Percentiles rank a stretch among this genome's conserved stretches.
phyloP scores from a whole-genome alignment of 108 stramenopile species.

The Cyclotella distinguenda region DNA sequence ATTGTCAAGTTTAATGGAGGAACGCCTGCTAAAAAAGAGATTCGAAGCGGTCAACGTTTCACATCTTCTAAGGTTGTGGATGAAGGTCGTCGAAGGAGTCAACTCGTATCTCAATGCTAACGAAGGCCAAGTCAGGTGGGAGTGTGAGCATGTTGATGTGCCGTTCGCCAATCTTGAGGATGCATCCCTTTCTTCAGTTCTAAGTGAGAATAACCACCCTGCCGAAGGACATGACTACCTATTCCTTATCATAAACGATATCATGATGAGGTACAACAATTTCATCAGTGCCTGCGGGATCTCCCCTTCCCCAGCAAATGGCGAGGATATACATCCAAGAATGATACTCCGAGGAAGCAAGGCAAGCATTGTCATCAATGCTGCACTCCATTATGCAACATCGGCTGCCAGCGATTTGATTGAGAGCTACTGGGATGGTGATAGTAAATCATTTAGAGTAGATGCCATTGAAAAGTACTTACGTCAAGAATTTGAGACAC shows the following conservation, averaged over 20 bases:
- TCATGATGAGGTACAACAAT: slow-evolving; percentile 25
- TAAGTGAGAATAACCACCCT: slow-evolving; percentile 28
- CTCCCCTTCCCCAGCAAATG: not conserved
- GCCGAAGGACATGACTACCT: slow-evolving; percentile 18
- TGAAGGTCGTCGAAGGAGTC: slow-evolving; percentile 13
- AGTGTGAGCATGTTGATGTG: slow-evolving; percentile 22
- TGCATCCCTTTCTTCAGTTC: slow-evolving; percentile 3
- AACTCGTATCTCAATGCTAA: slow-evolving; percentile 14
- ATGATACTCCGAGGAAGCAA: slow-evolving; percentile 16
- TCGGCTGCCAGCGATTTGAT: not conserved
- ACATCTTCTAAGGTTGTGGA: slow-evolving; percentile 16
- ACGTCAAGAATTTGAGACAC: slow-evolving; percentile 6
- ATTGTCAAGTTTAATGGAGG: slow-evolving; percentile 18
- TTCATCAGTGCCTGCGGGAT: slow-evolving; percentile 1
- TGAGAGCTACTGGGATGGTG: slow-evolving; percentile 17
- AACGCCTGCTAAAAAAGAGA: slow-evolving; percentile 12
- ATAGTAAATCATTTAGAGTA: slow-evolving; percentile 1
- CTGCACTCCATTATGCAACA: not conserved
- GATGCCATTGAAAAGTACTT: slow-evolving; percentile 9
- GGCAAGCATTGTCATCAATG: not conserved
- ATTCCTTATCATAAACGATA: slow-evolving; percentile 30
- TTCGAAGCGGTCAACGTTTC: slow-evolving; percentile 12
- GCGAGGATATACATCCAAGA: slow-evolving; percentile 21
- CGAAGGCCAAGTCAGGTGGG: slow-evolving; percentile 5
- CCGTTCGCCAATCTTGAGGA: slow-evolving; percentile 9